Base-by-base conservation (phyloP, 768 basidiomycete species). In the Mycena rebaudengoi region DNA sequence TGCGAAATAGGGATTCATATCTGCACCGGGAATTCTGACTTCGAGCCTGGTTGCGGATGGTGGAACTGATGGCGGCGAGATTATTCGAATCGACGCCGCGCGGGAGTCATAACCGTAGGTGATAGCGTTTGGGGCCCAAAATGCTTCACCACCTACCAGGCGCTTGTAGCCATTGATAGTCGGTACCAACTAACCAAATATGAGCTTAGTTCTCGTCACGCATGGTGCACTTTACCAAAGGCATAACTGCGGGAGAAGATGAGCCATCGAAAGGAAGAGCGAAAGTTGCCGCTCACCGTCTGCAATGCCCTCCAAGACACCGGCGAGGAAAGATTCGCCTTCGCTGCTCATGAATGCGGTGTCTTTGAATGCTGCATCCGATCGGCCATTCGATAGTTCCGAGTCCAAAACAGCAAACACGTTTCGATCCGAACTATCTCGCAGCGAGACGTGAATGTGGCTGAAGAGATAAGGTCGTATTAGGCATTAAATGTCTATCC, bases 101-200 rank as follows among this genome's bases (percentile, higher is more conserved):
- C 98, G 92, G 21, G 94, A 95, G 77, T 99, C 98, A 74, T 96
- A 98, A 11, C 96, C 97, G 74, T 96, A 98, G 4, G 96, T 96
- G 18, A 94, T 85, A 4, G 94, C 88, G 69, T 95, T 96, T 0
- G 95, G 95, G 6, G 95, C 95, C 94, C 94, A 98, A 82, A 92
- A 96, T 5, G 91, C 90, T 74, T 96, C 95, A 13, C 96, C 96
- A 20, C 93, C 96, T 20, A 94, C 90, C 8, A 99, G 87, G 16
- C 98, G 94, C 74, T 99, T 99, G 82, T 99, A 99, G 8, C 97
- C 96, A 71, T 97, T 97, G 78, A 98, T 91, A 0, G 93, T 97
- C 1, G 94, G 95, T 16, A 94, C 92, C 25, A 94, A 75, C 92
- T 94, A 23, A 10, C 14, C 35, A 23, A 29, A 16, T 20, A 14